A percentile compares a stretch with the other conserved stretches of the same genome.
phyloP scores from a whole-genome alignment of 2,329 filamentous ascomycete genomes.

The Fusarium mexicanum region DNA sequence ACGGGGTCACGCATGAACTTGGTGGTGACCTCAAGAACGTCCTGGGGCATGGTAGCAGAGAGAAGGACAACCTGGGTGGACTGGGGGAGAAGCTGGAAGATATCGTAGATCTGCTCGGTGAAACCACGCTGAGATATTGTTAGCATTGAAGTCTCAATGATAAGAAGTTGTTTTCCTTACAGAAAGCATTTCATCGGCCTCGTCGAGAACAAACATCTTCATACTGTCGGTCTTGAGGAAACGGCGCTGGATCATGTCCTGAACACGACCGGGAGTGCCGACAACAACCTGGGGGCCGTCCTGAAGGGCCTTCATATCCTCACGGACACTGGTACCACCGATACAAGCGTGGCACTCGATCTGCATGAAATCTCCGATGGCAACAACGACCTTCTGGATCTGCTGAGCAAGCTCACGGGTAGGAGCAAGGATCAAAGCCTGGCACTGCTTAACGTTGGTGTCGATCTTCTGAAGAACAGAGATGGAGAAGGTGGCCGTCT shows the following conservation, averaged over 20 bases:
- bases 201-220: conserved; percentile 99
- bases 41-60: conserved; percentile 98
- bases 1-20: conserved; percentile 99
- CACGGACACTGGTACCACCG: conserved; percentile 96
- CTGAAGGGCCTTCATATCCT: conserved; percentile 97
- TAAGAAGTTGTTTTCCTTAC: conserved; percentile 57
- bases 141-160: conserved; percentile 39
- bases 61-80: conserved; percentile 98
- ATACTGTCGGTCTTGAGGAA: conserved; percentile 97
- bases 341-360: conserved; percentile 99
- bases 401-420: conserved; percentile 99
- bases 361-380: conserved; percentile 99
- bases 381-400: conserved; percentile 99
- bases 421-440: conserved; percentile 96
- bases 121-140: conserved; percentile 80
- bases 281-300: conserved; percentile 97
- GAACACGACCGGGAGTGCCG: conserved; percentile 97
- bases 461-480: conserved; percentile 99
- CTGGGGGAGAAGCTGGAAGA: conserved; percentile 98
- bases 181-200: conserved; percentile 99
- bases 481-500: conserved; percentile 99
- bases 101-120: conserved; percentile 99
- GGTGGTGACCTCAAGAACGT: conserved; percentile 98
- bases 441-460: conserved; percentile 91
- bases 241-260: conserved; percentile 99